phyloP scores from a whole-genome alignment of 2,329 filamentous ascomycete genomes.

The Cercospora sp. region DNA sequence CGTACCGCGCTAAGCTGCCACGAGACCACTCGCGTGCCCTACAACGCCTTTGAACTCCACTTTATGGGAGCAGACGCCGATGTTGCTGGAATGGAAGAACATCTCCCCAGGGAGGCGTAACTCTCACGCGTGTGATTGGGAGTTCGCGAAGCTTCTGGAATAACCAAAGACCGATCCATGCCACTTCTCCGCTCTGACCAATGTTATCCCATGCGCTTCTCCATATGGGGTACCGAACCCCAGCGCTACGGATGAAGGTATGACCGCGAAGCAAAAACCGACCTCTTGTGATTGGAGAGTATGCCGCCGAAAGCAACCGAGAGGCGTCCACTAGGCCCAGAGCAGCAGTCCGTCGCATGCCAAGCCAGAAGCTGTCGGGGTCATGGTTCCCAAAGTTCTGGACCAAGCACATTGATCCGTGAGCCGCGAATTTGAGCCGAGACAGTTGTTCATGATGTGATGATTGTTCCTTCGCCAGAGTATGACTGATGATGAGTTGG shows the following conservation, averaged over 20 bases:
- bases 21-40: slow-evolving; percentile 9
- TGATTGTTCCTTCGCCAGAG: background rate
- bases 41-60: background rate
- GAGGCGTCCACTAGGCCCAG: background rate
- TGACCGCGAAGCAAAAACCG: background rate
- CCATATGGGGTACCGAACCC: slow-evolving; percentile 1
- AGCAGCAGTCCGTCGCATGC: background rate
- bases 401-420: background rate
- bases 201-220: background rate
- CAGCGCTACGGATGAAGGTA: slow-evolving; percentile 6
- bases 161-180: slow-evolving; percentile 7
- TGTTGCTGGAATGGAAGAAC: slow-evolving; percentile 14
- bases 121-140: slow-evolving; percentile 1
- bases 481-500: background rate
- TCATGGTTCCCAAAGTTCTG: slow-evolving; percentile 1
- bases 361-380: background rate
- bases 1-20: slow-evolving; percentile 7
- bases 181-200: background rate
- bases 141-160: background rate
- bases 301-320: background rate
- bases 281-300: background rate
- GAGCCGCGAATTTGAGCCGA: background rate
- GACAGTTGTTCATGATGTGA: background rate
- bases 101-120: background rate
- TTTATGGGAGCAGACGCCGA: slow-evolving; percentile 8